Evolutionary conservation across 179 eudicot species (phyloP).

Genomic region (Silene coronaria): DNA sequence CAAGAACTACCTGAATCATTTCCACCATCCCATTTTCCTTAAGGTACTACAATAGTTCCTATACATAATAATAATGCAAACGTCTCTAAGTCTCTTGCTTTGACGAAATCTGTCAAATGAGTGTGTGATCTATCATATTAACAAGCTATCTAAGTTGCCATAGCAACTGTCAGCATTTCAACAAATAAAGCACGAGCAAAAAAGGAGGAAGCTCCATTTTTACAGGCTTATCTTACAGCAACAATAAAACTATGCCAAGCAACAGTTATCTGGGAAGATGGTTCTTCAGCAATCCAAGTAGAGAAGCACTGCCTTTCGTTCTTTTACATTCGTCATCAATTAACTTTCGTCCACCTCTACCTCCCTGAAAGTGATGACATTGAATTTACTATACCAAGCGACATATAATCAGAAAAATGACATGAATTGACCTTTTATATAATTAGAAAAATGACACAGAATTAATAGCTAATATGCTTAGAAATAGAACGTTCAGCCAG

Average conservation of each 20-base stretch:
- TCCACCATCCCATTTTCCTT: too few species aligned
- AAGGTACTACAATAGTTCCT: too few species aligned
- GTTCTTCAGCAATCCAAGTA: conserved; percentile 48
- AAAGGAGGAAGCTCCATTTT: neutral
- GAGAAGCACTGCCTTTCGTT: conserved; percentile 48
- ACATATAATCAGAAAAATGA: neutral
- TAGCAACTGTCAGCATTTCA: neutral
- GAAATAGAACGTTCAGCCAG: neutral
- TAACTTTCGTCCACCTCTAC: conserved; percentile 35
- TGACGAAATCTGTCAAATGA: neutral
- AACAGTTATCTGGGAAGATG: conserved; percentile 31
- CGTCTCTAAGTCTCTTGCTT: too few species aligned
- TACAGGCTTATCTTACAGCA: conserved; percentile 6
- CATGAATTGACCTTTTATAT: neutral
- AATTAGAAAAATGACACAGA: neutral
- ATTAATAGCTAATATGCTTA: neutral
- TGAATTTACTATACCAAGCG: neutral
- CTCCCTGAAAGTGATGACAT: conserved; percentile 37
- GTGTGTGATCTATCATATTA: neutral
- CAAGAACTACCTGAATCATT: too few species aligned
- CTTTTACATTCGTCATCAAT: conserved; percentile 35
- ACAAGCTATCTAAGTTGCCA: neutral
- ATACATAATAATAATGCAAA: too few species aligned
- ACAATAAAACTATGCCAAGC: neutral
- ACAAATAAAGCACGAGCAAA: neutral